Conservation (phyloP, 2,329 filamentous ascomycete genomes). For the Xylogone sp. region DNA sequence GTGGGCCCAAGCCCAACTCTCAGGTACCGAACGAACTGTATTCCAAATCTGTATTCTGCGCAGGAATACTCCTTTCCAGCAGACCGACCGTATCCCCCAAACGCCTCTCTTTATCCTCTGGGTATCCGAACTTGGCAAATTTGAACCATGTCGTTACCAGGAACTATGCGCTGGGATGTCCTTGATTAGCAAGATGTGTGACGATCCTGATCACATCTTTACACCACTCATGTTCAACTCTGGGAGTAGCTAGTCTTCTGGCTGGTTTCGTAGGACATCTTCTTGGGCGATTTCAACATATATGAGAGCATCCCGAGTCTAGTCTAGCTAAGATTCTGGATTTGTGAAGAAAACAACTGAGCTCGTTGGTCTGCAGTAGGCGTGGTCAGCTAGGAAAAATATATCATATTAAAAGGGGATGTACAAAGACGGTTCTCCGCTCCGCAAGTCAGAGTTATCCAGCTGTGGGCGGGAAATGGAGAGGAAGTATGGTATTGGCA, state of each 20-base stretch:
- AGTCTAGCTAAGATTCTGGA: constrained; percentile 92
- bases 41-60: constrained; percentile 95
- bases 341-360: constrained; percentile 88
- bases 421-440: not conserved
- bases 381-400: constrained; percentile 4
- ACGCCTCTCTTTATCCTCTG: constrained; percentile 94
- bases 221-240: constrained; percentile 82
- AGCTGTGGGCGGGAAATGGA: not conserved
- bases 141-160: constrained; percentile 96
- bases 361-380: not conserved
- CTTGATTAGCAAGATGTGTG: constrained; percentile 82
- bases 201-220: constrained; percentile 91
- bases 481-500: not conserved
- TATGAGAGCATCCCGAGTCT: constrained; percentile 87
- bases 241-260: constrained; percentile 66
- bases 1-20: no score
- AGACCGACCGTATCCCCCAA: constrained; percentile 79
- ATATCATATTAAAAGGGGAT: not conserved
- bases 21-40: no score
- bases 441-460: not conserved
- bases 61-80: constrained; percentile 81
- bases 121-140: constrained; percentile 91
- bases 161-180: constrained; percentile 91
- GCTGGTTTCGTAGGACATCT: constrained; percentile 49
- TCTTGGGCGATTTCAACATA: constrained; percentile 84